phyloP scores from a whole-genome alignment of 768 basidiomycete genomes.

The Xerocomus spinulosus region DNA sequence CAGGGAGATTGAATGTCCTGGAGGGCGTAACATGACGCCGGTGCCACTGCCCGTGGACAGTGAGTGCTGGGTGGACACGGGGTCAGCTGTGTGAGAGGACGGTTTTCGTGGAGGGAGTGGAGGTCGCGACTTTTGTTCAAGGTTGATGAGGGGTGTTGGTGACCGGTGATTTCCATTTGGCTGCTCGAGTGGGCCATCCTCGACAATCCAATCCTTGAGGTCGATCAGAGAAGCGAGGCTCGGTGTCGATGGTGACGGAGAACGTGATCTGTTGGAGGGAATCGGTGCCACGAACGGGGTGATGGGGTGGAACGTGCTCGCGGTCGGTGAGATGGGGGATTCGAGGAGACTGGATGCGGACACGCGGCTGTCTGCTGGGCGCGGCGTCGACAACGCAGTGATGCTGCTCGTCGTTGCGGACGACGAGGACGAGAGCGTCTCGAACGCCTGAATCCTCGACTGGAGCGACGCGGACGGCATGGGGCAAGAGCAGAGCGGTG shows the following conservation, averaged over 20 bases:
- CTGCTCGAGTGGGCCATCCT: constrained; percentile 47
- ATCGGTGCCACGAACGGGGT: constrained; percentile 31
- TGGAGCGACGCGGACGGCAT: constrained; percentile 49
- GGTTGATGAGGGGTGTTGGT: constrained; percentile 48
- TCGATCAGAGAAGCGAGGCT: constrained; percentile 56
- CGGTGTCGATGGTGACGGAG: constrained; percentile 47
- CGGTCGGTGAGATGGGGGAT: constrained; percentile 46
- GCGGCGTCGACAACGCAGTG: constrained; percentile 3
- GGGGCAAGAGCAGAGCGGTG: constrained; percentile 1
- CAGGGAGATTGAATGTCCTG: constrained; percentile 43
- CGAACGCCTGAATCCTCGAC: constrained; percentile 62
- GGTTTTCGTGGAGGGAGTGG: constrained; percentile 67
- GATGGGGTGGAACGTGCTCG: constrained; percentile 41
- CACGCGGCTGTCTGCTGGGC: neutral
- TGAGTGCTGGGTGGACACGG: constrained; percentile 30
- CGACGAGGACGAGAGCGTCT: constrained; percentile 41
- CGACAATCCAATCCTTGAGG: constrained; percentile 69
- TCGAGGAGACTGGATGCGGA: constrained; percentile 38
- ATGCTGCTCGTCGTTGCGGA: constrained; percentile 7
- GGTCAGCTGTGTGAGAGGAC: constrained; percentile 46
- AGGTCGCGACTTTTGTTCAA: constrained; percentile 48
- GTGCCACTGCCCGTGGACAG: constrained; percentile 14
- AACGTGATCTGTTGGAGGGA: constrained; percentile 26
- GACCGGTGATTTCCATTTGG: too few species aligned
- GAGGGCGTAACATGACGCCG: constrained; percentile 23